A percentile compares a stretch with the other conserved stretches of the same genome.
Conservation (phyloP, 2,329 filamentous ascomycete species). For the Colletotrichum viniferum region DNA sequence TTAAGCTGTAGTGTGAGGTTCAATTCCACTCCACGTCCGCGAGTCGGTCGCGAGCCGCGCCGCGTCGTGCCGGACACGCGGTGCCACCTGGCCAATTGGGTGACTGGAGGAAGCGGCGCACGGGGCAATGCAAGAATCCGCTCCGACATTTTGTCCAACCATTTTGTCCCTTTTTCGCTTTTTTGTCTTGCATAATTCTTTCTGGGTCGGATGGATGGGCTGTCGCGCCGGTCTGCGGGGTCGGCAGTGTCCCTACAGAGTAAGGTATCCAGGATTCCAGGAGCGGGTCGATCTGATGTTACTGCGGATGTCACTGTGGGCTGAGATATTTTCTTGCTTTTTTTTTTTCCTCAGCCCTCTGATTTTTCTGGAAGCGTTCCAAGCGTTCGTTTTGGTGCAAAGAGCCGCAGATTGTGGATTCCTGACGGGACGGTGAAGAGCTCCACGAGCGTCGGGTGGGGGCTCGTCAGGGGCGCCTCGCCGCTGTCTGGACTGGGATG, state of each 20-base stretch:
- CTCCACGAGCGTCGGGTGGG: not conserved
- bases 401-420: not conserved
- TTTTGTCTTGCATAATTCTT: not conserved
- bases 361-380: conserved; percentile 2
- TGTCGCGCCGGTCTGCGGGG: conserved; percentile 9
- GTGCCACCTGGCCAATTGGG: not conserved
- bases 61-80: not conserved
- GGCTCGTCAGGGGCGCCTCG: not conserved
- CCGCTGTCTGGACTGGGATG: not conserved
- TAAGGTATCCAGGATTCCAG: not conserved
- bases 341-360: not conserved
- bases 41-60: not conserved
- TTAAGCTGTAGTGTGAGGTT: not conserved
- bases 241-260: not conserved
- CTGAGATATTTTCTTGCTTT: not conserved
- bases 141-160: not conserved
- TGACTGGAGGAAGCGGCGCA: not conserved
- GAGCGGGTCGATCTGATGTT: not conserved
- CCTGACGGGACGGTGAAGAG: not conserved
- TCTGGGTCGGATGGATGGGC: not conserved
- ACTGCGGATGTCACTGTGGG: not conserved
- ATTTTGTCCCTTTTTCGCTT: not conserved
- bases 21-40: not conserved
- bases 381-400: not conserved
- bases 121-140: not conserved